These are phyloP conservation scores for Thalassiosira livingstoniorum DNA, from an alignment of 352 stramenopile species.

Conservation along the genomic window DNA sequence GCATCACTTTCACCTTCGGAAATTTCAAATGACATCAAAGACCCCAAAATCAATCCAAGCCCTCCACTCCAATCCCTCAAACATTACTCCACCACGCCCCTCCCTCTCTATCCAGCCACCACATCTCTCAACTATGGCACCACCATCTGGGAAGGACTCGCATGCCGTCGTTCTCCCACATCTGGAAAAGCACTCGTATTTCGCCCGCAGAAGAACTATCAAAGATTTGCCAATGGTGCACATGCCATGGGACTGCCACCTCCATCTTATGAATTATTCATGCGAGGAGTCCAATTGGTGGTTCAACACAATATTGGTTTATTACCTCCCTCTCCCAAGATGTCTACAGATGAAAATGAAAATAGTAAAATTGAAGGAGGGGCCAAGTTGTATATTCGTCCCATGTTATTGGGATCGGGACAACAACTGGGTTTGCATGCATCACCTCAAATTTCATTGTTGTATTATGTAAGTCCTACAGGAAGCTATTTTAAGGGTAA, in stretches of 20 bases:
- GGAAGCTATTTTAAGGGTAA: slow-evolving; percentile 82
- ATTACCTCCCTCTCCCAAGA: slow-evolving; percentile 67
- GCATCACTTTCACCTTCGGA: background rate
- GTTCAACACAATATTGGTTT: slow-evolving; percentile 71
- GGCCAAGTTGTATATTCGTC: slow-evolving; percentile 80
- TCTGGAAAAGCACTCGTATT: slow-evolving; percentile 68
- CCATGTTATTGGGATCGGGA: slow-evolving; percentile 78
- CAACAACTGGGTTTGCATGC: slow-evolving; percentile 80
- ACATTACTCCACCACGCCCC: slow-evolving; percentile 60
- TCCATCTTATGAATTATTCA: slow-evolving; percentile 70
- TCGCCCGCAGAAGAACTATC: slow-evolving; percentile 76
- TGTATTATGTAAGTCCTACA: slow-evolving; percentile 80
- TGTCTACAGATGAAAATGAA: slow-evolving; percentile 22
- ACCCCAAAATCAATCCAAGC: background rate
- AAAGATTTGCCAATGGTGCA: slow-evolving; percentile 67
- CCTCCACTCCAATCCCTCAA: slow-evolving; percentile 47
- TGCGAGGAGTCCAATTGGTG: slow-evolving; percentile 70
- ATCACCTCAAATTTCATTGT: slow-evolving; percentile 67
- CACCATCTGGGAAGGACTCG: slow-evolving; percentile 82
- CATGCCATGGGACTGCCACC: slow-evolving; percentile 73
- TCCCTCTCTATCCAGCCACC: slow-evolving; percentile 69
- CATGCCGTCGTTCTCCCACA: slow-evolving; percentile 67
- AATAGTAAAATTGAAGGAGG: slow-evolving; percentile 27
- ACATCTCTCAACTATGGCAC: slow-evolving; percentile 84
- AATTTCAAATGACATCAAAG: slow-evolving; percentile 36